Percentiles rank a stretch among this genome's conserved stretches.
These are phyloP conservation scores for Gymnopus androsaceus DNA, from an alignment of 1,284 basidiomycete genomes.

Conservation along the genomic window DNA sequence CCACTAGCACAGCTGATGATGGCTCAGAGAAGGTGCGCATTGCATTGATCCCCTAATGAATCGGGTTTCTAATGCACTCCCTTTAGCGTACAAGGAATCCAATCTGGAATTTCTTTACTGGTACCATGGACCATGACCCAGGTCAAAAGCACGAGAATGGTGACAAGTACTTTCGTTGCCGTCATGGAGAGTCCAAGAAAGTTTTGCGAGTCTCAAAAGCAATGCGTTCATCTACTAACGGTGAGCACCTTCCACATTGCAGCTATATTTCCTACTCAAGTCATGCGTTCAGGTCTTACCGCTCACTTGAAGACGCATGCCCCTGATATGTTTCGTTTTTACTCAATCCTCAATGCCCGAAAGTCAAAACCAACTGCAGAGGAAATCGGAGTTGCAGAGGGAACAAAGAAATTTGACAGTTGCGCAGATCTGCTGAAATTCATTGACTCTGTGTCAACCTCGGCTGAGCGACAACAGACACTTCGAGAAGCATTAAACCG, in stretches of 20 bases:
- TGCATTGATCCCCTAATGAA: no score
- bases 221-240: conserved; percentile 17
- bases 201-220: conserved; percentile 22
- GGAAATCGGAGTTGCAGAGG: conserved; percentile 15
- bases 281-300: conserved; percentile 12
- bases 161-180: conserved; percentile 25
- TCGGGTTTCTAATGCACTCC: no score
- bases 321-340: conserved; percentile 13
- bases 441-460: not conserved
- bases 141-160: conserved; percentile 14
- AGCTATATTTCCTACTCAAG: no score
- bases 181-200: conserved; percentile 23
- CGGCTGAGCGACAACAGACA: conserved; percentile 7
- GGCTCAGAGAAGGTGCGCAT: no score
- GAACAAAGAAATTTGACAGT: conserved; percentile 2
- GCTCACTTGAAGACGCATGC: conserved; percentile 14
- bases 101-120: conserved; percentile 26
- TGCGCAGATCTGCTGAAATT: not conserved
- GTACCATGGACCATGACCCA: conserved; percentile 2
- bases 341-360: conserved; percentile 3
- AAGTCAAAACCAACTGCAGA: conserved; percentile 8
- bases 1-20: no score
- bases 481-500: not conserved
- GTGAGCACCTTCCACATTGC: no score
- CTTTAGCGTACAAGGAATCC: conserved; percentile 12